Percentiles rank a stretch among this genome's conserved stretches.
phyloP scores from a whole-genome alignment of 2,329 filamentous ascomycete species.

The Plectosphaerella sp. region DNA sequence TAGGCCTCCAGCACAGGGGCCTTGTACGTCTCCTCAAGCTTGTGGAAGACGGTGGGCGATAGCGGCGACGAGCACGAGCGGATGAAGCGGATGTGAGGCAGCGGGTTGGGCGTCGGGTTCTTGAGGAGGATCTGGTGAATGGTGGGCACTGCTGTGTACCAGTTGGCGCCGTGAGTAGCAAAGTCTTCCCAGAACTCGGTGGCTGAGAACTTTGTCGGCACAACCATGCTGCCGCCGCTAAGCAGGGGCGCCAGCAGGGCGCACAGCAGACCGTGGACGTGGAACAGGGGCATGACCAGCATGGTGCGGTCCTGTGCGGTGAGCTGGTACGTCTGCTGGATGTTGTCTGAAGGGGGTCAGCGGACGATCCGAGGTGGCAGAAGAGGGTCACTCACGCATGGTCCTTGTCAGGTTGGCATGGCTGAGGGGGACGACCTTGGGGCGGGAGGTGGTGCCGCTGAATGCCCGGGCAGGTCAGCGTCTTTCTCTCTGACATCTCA shows the following conservation, averaged over 20 bases:
- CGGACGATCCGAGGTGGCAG: neutral
- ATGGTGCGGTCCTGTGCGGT: conserved; percentile 70
- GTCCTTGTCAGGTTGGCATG: conserved; percentile 77
- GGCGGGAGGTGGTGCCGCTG: conserved; percentile 75
- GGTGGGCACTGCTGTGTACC: conserved; percentile 91
- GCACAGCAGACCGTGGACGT: conserved; percentile 83
- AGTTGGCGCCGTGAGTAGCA: conserved; percentile 68
- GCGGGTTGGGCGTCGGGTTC: conserved; percentile 61
- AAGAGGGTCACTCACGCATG: conserved; percentile 54
- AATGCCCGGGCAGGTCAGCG: neutral
- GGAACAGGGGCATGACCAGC: conserved; percentile 88
- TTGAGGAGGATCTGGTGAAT: conserved; percentile 87
- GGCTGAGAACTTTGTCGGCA: conserved; percentile 76
- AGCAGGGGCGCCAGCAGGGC: conserved; percentile 74
- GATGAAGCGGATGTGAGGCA: conserved; percentile 77
- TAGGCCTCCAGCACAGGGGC: conserved; percentile 86
- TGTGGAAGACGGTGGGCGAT: conserved; percentile 75
- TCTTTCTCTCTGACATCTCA: neutral
- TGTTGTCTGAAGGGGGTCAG: conserved; percentile 52
- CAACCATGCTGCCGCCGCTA: conserved; percentile 73
- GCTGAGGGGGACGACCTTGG: conserved; percentile 78
- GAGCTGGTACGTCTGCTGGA: conserved; percentile 72
- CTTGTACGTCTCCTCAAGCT: conserved; percentile 69
- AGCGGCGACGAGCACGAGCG: conserved; percentile 82
- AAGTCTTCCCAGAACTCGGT: conserved; percentile 81